These are phyloP conservation scores for Toxoplasma gondii DNA, from an alignment of 169 alveolate species.

Conservation along the genomic window DNA sequence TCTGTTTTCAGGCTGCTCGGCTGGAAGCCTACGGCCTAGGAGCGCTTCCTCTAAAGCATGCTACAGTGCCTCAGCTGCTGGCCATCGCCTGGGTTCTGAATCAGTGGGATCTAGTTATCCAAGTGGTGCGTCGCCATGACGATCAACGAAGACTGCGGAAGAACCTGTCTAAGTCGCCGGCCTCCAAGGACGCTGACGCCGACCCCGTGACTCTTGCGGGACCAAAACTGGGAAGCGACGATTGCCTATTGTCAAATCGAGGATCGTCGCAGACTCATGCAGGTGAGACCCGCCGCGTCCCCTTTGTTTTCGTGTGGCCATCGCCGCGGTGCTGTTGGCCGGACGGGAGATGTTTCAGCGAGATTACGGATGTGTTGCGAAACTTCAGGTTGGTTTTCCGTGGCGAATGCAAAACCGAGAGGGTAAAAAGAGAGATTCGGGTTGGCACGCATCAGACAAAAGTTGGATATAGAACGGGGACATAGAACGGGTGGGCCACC, in stretches of 20 bases:
- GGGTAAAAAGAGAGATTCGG: too few relatives aligned
- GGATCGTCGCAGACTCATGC: not conserved
- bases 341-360: too few relatives aligned
- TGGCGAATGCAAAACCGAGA: too few relatives aligned
- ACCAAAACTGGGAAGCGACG: too few relatives aligned
- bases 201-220: not conserved
- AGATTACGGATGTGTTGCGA: too few relatives aligned
- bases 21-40: slow-evolving; percentile 41
- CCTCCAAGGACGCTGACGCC: not conserved
- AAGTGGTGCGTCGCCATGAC: slow-evolving; percentile 29
- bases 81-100: slow-evolving; percentile 50
- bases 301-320: not conserved
- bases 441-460: too few relatives aligned
- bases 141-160: not conserved
- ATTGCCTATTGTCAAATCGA: not conserved
- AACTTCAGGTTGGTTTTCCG: too few relatives aligned
- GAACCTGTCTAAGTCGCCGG: not conserved
- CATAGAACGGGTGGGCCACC: too few relatives aligned
- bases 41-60: slow-evolving; percentile 16
- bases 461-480: too few relatives aligned
- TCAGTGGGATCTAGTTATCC: slow-evolving; percentile 37
- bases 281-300: not conserved
- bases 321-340: too few relatives aligned
- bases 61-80: slow-evolving; percentile 58
- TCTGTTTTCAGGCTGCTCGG: not conserved